A percentile compares a stretch with the other conserved stretches of the same genome.
Conservation (phyloP, 2,329 filamentous ascomycete genomes). For the Colletotrichum paranaense region DNA sequence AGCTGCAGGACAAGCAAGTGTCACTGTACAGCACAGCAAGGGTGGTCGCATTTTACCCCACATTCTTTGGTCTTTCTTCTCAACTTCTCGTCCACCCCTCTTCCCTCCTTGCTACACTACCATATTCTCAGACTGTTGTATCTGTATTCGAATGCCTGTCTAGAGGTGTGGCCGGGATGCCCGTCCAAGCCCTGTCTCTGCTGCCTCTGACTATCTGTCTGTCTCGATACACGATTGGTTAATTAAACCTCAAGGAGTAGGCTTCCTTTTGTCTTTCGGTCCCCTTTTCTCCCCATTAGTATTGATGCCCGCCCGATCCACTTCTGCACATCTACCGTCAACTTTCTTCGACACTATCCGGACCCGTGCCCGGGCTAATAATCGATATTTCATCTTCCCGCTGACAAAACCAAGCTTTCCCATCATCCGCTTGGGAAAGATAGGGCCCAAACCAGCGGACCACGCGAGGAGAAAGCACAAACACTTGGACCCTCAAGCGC, state of each 20-base stretch:
- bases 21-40: background rate
- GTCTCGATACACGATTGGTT: background rate
- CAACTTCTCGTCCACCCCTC: background rate
- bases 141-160: too few relatives aligned
- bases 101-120: background rate
- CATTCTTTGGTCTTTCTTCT: constrained; percentile 10
- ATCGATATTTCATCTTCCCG: background rate
- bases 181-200: background rate
- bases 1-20: background rate
- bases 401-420: background rate
- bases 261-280: background rate
- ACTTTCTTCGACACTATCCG: constrained; percentile 9
- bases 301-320: constrained; percentile 21
- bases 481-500: background rate
- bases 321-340: constrained; percentile 9
- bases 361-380: background rate
- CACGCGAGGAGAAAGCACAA: background rate
- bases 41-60: constrained; percentile 14
- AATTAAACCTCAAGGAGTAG: constrained; percentile 6
- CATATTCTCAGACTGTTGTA: background rate
- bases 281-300: background rate
- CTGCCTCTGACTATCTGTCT: background rate
- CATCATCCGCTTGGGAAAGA: background rate
- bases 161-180: background rate
- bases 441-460: background rate